Conservation (phyloP, 2,329 filamentous ascomycete species). For the Penicillium hordei region DNA sequence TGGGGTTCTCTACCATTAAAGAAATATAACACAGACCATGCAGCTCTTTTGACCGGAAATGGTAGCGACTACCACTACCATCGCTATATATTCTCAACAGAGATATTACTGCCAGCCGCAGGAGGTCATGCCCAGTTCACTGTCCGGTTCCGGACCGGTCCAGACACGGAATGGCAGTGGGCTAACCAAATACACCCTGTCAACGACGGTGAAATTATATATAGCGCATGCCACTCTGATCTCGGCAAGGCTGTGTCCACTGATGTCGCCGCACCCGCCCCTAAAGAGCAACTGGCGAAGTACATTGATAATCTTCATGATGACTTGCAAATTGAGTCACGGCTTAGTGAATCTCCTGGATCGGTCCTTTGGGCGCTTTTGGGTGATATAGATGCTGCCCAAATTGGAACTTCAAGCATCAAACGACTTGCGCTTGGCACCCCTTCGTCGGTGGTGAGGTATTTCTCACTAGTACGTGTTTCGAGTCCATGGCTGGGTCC, state of each 20-base stretch:
- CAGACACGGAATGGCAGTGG: conserved; percentile 45
- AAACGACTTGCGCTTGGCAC: conserved; percentile 60
- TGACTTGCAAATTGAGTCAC: conserved; percentile 36
- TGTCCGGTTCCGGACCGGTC: conserved; percentile 43
- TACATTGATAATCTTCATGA: conserved; percentile 39
- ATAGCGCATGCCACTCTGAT: conserved; percentile 28
- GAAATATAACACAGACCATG: conserved; percentile 27
- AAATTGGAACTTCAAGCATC: conserved; percentile 56
- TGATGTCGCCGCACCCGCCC: conserved; percentile 14
- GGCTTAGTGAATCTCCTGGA: conserved; percentile 43
- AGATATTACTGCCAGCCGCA: conserved; percentile 29
- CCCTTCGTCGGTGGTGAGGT: conserved; percentile 66
- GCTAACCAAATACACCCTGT: conserved; percentile 43
- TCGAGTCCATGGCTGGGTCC: conserved; percentile 86
- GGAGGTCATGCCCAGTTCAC: conserved; percentile 43
- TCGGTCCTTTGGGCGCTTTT: conserved; percentile 52
- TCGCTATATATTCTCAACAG: conserved; percentile 37
- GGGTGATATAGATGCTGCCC: conserved; percentile 57
- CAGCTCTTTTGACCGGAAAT: conserved; percentile 31
- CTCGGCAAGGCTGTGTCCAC: not conserved
- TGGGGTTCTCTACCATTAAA: conserved; percentile 62
- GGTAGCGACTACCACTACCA: conserved; percentile 25
- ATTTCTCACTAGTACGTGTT: conserved; percentile 77
- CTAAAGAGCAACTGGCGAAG: conserved; percentile 24
- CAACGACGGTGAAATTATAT: conserved; percentile 45